phyloP scores from a whole-genome alignment of 805 yeast genomes.

The Metschnikowia orientalis region DNA sequence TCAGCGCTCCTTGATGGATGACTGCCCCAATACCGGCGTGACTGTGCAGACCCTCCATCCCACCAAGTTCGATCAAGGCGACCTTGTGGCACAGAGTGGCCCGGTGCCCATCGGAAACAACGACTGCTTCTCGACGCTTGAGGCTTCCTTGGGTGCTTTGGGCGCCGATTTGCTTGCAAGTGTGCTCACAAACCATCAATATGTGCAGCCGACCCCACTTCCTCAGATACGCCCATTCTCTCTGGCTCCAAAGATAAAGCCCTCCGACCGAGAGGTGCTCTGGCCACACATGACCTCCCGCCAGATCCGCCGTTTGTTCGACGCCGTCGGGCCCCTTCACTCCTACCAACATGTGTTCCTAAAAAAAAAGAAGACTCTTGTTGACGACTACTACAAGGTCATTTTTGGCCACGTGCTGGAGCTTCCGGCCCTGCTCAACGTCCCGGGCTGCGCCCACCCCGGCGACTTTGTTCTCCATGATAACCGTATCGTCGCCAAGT shows the following conservation, averaged over 20 bases:
- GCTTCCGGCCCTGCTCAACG: constrained; percentile 1
- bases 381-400: constrained; percentile 34
- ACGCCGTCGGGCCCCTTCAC: constrained; percentile 55
- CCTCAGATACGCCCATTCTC: constrained; percentile 32
- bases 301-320: constrained; percentile 38
- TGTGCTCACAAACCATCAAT: constrained; percentile 36
- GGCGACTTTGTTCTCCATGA: constrained; percentile 22
- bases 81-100: constrained; percentile 55
- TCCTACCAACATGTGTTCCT: constrained; percentile 38
- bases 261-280: constrained; percentile 37
- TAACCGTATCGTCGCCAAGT: constrained; percentile 34
- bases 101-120: constrained; percentile 34
- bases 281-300: constrained; percentile 43
- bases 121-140: constrained; percentile 46
- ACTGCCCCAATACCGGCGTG: constrained; percentile 68
- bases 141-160: constrained; percentile 46
- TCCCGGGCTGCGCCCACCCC: too few relatives aligned
- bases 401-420: constrained; percentile 39
- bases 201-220: constrained; percentile 5
- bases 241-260: constrained; percentile 54
- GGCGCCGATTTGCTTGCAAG: constrained; percentile 60
- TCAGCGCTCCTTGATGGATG: constrained; percentile 69
- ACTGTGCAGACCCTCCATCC: constrained; percentile 90
- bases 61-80: constrained; percentile 75
- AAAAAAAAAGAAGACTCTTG: constrained; percentile 28